phyloP scores from a whole-genome alignment of 177 flowering plant genomes.

The Tripterygium wilfordii region DNA sequence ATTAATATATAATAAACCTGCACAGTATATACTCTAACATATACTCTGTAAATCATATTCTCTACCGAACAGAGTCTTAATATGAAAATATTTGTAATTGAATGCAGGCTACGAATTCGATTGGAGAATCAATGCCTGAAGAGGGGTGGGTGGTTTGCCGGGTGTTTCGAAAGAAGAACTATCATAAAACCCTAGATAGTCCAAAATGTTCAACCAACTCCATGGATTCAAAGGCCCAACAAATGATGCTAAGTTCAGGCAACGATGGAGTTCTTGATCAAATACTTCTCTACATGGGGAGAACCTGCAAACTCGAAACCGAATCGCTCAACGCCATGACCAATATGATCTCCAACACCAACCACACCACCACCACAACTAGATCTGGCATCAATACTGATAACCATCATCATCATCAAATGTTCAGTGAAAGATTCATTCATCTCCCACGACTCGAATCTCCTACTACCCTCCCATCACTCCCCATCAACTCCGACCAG shows the following conservation, averaged over 20 bases:
- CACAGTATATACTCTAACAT: too few species aligned
- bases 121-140: slow-evolving; percentile 27
- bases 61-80: too few species aligned
- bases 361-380: slow-evolving; percentile 4
- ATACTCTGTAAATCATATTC: too few species aligned
- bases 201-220: slow-evolving; percentile 11
- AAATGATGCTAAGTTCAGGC: slow-evolving; percentile 23
- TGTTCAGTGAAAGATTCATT: slow-evolving; percentile 27
- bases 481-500: too few species aligned
- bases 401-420: too few species aligned
- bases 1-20: too few species aligned
- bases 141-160: slow-evolving; percentile 60
- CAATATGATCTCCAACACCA: slow-evolving; percentile 9
- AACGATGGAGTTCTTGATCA: slow-evolving; percentile 58
- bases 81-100: too few species aligned
- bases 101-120: slow-evolving; percentile 17
- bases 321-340: slow-evolving; percentile 15
- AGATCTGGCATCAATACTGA: too few species aligned
- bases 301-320: slow-evolving; percentile 56
- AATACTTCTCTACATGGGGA: slow-evolving; percentile 74
- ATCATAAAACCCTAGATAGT: slow-evolving; percentile 28
- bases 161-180: slow-evolving; percentile 42
- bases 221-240: slow-evolving; percentile 16
- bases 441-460: slow-evolving; percentile 57
- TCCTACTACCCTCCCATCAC: slow-evolving; percentile 25